Percentiles rank a stretch among this genome's conserved stretches.
These are phyloP conservation scores for Fomitopsis schrenkii DNA, from an alignment of 1,284 basidiomycete species.

Conservation along the genomic window DNA sequence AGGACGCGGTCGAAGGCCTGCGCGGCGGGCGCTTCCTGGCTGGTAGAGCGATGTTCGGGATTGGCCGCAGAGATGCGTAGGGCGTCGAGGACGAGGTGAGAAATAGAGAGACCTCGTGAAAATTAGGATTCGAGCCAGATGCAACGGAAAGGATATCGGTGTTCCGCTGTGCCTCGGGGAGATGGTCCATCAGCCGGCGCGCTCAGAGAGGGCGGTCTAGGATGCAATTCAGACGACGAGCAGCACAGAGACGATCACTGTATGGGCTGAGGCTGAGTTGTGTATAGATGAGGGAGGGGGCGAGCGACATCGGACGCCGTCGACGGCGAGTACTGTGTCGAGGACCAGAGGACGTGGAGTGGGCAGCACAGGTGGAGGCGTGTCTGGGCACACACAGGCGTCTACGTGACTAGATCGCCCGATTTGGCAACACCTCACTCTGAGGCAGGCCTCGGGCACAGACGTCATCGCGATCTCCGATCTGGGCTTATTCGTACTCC, in stretches of 20 bases:
- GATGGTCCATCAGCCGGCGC: constrained; percentile 2
- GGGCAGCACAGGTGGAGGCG: background rate
- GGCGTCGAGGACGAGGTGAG: constrained; percentile 14
- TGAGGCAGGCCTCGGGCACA: background rate
- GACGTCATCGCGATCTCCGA: constrained; percentile 7
- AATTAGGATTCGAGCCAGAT: constrained; percentile 2
- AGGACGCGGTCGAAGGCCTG: constrained; percentile 46
- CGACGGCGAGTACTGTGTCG: background rate
- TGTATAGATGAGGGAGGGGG: background rate
- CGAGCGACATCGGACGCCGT: constrained; percentile 5
- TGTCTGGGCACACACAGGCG: background rate
- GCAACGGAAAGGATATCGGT: background rate
- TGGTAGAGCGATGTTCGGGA: constrained; percentile 19
- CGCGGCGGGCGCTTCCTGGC: constrained; percentile 11
- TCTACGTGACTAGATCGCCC: background rate
- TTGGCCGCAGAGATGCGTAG: constrained; percentile 15
- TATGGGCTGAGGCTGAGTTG: background rate
- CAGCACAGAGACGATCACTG: background rate
- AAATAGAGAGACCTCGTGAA: constrained; percentile 17
- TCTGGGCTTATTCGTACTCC: background rate
- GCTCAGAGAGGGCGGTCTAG: background rate
- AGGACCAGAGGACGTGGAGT: background rate
- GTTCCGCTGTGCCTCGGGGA: constrained; percentile 1
- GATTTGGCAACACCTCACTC: background rate
- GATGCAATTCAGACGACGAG: background rate